Conservation (phyloP, 2,329 filamentous ascomycete genomes). For the Aspergillus terreus region DNA sequence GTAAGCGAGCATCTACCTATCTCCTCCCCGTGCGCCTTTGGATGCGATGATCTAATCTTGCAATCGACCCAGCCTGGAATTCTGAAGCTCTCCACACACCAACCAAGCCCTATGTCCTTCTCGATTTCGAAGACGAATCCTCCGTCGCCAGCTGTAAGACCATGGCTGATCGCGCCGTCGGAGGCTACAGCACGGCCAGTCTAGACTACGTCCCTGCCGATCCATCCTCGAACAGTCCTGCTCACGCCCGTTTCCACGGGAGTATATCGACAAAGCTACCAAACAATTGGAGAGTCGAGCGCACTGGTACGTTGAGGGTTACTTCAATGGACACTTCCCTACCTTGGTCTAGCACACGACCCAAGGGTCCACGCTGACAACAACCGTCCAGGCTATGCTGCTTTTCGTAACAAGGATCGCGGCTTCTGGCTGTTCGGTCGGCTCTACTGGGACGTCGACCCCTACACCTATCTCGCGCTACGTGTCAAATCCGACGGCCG, state of each 20-base stretch:
- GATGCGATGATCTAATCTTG: conserved; percentile 7
- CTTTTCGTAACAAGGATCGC: conserved; percentile 78
- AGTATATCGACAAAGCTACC: conserved; percentile 84
- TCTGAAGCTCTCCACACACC: conserved; percentile 35
- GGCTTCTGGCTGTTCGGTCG: conserved; percentile 79
- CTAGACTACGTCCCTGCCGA: conserved; percentile 63
- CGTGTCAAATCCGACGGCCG: conserved; percentile 87
- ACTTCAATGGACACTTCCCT: neutral
- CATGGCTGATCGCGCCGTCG: conserved; percentile 83
- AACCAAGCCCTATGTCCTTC: conserved; percentile 36
- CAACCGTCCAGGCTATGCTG: conserved; percentile 72
- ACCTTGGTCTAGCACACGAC: neutral
- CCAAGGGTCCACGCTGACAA: neutral
- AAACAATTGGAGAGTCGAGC: conserved; percentile 49
- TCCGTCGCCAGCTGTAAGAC: conserved; percentile 54
- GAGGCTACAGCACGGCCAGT: conserved; percentile 73
- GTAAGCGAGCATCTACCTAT: conserved; percentile 31
- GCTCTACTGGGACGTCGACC: conserved; percentile 82
- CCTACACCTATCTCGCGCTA: conserved; percentile 81
- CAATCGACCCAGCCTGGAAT: conserved; percentile 35
- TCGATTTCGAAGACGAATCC: conserved; percentile 39
- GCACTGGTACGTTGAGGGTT: conserved; percentile 32
- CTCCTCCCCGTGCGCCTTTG: neutral
- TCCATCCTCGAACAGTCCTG: conserved; percentile 40
- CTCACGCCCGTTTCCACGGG: conserved; percentile 80